Percentiles rank a stretch among this genome's conserved stretches.
phyloP scores from a whole-genome alignment of 345 rosid genomes.

The Eucalyptus globulus region DNA sequence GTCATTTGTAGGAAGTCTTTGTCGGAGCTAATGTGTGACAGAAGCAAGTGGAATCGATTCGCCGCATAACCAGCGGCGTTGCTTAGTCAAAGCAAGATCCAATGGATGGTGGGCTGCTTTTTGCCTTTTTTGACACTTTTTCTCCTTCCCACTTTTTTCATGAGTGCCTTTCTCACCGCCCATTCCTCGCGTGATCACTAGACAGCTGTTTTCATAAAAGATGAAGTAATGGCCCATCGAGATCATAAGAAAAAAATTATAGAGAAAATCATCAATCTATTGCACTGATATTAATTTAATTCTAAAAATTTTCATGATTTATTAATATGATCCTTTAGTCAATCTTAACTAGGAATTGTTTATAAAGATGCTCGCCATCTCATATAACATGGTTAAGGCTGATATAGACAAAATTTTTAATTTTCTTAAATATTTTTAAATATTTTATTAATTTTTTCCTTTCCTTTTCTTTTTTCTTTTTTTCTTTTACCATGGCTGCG shows the following conservation, averaged over 20 bases:
- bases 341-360: rapidly evolving
- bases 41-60: neutral
- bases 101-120: neutral
- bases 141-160: neutral
- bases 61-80: neutral
- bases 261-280: neutral
- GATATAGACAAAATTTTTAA: rapidly evolving
- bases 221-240: neutral
- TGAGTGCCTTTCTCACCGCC: neutral
- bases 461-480: neutral
- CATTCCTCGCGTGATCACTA: neutral
- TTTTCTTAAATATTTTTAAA: neutral
- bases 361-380: rapidly evolving
- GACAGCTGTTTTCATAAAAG: neutral
- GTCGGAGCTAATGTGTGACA: neutral
- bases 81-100: neutral
- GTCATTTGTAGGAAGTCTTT: neutral
- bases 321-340: neutral
- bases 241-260: neutral
- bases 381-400: rapidly evolving
- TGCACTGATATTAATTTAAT: neutral
- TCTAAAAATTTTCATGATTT: neutral
- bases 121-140: neutral
- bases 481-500: rapidly evolving
- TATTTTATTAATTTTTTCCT: neutral